phyloP scores from a whole-genome alignment of 2,329 filamentous ascomycete species.

The Aspergillus brasiliensis region DNA sequence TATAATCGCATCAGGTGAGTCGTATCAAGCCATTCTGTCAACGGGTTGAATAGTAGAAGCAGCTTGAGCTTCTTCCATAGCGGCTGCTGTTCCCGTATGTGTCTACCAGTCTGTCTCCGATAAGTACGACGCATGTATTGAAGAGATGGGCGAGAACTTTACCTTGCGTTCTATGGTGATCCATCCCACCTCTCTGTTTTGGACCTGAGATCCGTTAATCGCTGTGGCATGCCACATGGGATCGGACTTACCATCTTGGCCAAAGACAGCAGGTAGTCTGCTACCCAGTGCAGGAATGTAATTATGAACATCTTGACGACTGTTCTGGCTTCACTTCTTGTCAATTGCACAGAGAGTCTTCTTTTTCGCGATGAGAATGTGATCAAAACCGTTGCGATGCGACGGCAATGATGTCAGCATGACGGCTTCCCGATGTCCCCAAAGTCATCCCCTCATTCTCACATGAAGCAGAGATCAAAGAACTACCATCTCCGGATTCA shows the following conservation, averaged over 20 bases:
- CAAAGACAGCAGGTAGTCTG: slow-evolving; percentile 11
- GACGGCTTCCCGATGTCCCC: too few species aligned
- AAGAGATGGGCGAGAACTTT: background rate
- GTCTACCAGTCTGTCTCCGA: slow-evolving; percentile 31
- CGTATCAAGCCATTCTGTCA: slow-evolving; percentile 45
- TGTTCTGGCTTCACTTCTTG: background rate
- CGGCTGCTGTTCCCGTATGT: slow-evolving; percentile 44
- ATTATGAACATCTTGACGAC: background rate
- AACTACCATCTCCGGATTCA: too few species aligned
- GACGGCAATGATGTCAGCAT: too few species aligned
- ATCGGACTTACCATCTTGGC: slow-evolving; percentile 1
- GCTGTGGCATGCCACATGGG: background rate
- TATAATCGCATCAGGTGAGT: slow-evolving; percentile 41
- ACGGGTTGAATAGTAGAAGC: slow-evolving; percentile 45
- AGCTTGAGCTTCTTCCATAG: slow-evolving; percentile 47
- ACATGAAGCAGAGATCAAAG: too few species aligned
- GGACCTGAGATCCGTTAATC: slow-evolving; percentile 15
- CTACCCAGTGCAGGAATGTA: background rate
- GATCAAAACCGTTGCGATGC: too few species aligned
- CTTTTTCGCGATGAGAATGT: too few species aligned
- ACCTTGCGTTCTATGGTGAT: slow-evolving; percentile 30
- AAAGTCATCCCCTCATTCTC: too few species aligned
- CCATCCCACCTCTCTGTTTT: slow-evolving; percentile 37
- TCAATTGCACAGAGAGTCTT: too few species aligned
- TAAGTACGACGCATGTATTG: too few species aligned